Evolutionary conservation across 1,284 basidiomycete species (phyloP).

Genomic region (Caloboletus firmus): DNA sequence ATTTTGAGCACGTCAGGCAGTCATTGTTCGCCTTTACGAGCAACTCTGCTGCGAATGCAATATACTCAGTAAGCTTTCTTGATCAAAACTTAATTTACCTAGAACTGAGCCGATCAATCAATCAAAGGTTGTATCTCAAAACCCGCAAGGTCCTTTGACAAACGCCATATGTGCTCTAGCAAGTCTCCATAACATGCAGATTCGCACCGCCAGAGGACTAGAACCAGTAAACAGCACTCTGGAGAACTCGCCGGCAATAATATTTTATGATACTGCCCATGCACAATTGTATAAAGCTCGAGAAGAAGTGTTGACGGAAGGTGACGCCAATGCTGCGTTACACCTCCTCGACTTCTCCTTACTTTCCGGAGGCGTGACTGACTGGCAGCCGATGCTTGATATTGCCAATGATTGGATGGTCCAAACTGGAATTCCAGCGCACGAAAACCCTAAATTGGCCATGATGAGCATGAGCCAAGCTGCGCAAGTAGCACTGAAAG

Average conservation of each 20-base stretch:
- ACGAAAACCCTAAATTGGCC: conserved; percentile 61
- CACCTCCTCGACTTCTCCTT: conserved; percentile 71
- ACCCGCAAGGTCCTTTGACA: conserved; percentile 66
- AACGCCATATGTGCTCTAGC: conserved; percentile 75
- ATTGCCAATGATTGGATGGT: conserved; percentile 72
- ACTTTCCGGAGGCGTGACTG: conserved; percentile 58
- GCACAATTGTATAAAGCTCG: conserved; percentile 39
- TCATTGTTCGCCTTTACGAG: conserved; percentile 59
- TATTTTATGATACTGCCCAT: conserved; percentile 68
- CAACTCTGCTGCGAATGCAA: conserved; percentile 54
- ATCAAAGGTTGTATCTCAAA: conserved; percentile 58
- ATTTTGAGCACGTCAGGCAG: conserved; percentile 64
- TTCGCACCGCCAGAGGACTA: conserved; percentile 58
- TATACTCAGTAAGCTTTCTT: conserved; percentile 53
- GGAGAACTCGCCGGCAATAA: conserved; percentile 58
- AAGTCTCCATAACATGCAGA: conserved; percentile 63
- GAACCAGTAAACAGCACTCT: conserved; percentile 54
- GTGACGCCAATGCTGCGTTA: conserved; percentile 70
- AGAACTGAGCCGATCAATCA: conserved; percentile 15
- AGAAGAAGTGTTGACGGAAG: conserved; percentile 53
- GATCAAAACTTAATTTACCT: conserved; percentile 1
- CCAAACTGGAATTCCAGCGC: conserved; percentile 57
- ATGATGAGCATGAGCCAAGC: conserved; percentile 53
- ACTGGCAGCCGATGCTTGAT: conserved; percentile 66
- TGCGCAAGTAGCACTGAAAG: conserved; percentile 61